Evolutionary conservation across 139 green algal species (phyloP), one percentile per base, ranked within the genome.

Genomic region (Picochlorum sp.): DNA sequence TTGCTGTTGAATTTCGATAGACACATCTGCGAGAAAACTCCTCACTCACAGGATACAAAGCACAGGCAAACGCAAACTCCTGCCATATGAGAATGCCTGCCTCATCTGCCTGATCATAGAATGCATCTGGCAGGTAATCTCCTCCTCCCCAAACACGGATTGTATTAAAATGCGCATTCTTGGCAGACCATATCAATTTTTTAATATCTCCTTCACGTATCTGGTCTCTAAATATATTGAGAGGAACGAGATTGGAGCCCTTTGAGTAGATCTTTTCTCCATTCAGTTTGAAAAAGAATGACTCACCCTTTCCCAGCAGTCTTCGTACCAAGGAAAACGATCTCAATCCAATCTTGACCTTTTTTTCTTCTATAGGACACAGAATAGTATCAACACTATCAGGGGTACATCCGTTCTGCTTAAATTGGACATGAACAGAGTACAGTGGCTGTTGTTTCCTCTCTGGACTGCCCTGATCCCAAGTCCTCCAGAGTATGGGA

Each of bases 271-370:
- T 24, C 8, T 79, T 75, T 30, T 77, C 45, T 9, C 78, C 82
- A 55, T 94, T 94, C 7, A 92, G 69, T 0, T 52, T 52, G 45
- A 94, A 79, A 78, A 77, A 88, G 61, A 92, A 90, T 38, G 68
- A 80, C 71, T 92, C 82, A 34, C 8, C 4, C 20, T 41, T 62
- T 41, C 38, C 8, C 8, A 41, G 34, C 34, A 41, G 8, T 14
- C 34, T 41, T 11, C 34, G 34, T 11, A 41, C 34, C 34, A 41
- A 11, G 2, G 34, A 41, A 41, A 41, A 41, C 34, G 34, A 41
- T 41, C 34, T 9, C 34, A 41, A 41, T 6, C 34, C 34, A 41
- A 41, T 41, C 34, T 41, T 41, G 34, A 41, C 8, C 0, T 11
- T 41, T 41, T 41, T 41, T 14, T 11, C 34, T 41, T 41, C 34